phyloP scores from a whole-genome alignment of 2,329 filamentous ascomycete genomes.

The Stagonosporopsis vannaccii region DNA sequence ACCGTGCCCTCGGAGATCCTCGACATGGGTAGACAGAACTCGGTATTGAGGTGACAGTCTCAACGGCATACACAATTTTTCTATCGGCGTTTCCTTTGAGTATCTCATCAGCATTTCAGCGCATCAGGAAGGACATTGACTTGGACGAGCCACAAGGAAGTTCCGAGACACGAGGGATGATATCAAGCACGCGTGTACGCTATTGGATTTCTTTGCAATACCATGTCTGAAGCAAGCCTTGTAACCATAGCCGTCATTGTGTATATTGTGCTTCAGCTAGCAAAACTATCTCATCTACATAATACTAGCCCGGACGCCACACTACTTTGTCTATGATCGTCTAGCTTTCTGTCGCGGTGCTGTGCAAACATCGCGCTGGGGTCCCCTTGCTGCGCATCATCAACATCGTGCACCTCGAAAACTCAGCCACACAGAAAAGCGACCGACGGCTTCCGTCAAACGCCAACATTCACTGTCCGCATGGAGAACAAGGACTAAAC shows the following conservation, averaged over 20 bases:
- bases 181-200: conserved; percentile 9
- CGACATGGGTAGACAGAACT: conserved; percentile 38
- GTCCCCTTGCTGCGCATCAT: neutral
- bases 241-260: conserved; percentile 14
- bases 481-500: neutral
- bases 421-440: neutral
- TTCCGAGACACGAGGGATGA: neutral
- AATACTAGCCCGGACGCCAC: conserved; percentile 10
- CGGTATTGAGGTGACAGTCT: conserved; percentile 24
- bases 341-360: neutral
- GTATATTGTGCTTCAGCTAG: conserved; percentile 15
- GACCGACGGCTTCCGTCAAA: neutral
- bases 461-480: neutral
- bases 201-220: conserved; percentile 4
- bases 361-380: neutral
- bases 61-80: neutral
- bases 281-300: conserved; percentile 16
- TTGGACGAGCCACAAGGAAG: neutral
- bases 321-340: neutral
- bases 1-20: conserved; percentile 50
- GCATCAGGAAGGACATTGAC: conserved; percentile 4
- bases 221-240: conserved; percentile 3
- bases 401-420: neutral
- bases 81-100: conserved; percentile 10
- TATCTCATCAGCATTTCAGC: conserved; percentile 17